Evolutionary conservation across 2,329 filamentous ascomycete genomes (phyloP).

Genomic region (Penicillium olsonii): DNA sequence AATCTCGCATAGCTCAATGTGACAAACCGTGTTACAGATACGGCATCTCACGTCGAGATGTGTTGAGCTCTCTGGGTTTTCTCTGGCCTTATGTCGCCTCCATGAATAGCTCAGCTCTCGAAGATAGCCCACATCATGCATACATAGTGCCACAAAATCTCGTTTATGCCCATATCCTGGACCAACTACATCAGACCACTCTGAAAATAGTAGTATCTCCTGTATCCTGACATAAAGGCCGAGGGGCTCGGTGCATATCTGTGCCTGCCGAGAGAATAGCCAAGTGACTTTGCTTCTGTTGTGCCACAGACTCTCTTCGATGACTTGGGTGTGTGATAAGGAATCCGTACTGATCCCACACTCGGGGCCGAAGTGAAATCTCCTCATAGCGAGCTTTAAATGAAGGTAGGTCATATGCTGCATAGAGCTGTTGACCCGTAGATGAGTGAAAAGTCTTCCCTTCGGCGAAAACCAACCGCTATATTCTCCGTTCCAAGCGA

Average conservation of each 20-base stretch:
- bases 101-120: too few species aligned
- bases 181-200: neutral
- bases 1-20: constrained; percentile 2
- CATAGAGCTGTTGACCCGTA: neutral
- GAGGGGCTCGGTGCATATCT: constrained; percentile 8
- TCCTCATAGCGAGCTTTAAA: constrained; percentile 11
- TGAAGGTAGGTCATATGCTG: constrained; percentile 11
- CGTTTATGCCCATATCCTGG: neutral
- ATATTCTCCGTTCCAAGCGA: neutral
- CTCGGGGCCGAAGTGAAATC: constrained; percentile 1
- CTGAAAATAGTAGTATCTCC: constrained; percentile 8
- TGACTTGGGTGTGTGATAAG: constrained; percentile 38
- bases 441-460: neutral
- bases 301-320: neutral
- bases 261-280: constrained; percentile 12
- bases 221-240: constrained; percentile 13
- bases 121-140: too few species aligned
- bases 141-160: too few species aligned
- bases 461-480: neutral
- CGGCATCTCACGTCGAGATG: neutral
- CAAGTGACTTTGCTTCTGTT: neutral
- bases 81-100: too few species aligned
- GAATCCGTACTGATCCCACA: constrained; percentile 11
- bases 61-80: too few species aligned
- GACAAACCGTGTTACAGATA: constrained; percentile 9